Evolutionary conservation across 768 basidiomycete genomes (phyloP).

Genomic region (Termitomyces titanicus): DNA sequence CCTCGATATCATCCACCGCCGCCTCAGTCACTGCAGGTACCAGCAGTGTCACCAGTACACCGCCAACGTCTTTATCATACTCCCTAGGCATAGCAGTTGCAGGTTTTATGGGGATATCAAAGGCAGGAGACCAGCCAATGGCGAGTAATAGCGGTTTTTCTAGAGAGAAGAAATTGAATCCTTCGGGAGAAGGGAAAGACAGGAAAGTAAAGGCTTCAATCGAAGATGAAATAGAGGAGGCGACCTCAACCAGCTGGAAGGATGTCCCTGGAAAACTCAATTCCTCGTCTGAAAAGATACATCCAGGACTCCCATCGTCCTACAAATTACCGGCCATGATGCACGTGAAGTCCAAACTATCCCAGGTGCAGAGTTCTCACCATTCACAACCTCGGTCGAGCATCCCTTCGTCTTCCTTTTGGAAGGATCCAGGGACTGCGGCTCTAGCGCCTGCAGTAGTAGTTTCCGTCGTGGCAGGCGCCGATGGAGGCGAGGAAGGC

Average conservation of each 20-base stretch:
- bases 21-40: conserved; percentile 34
- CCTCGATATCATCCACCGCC: conserved; percentile 44
- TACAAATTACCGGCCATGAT: conserved; percentile 31
- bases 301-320: conserved; percentile 33
- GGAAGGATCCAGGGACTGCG: conserved; percentile 52
- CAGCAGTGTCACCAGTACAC: conserved; percentile 48
- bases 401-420: conserved; percentile 33
- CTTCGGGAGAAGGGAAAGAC: conserved; percentile 26
- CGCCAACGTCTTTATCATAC: conserved; percentile 52
- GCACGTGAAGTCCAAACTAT: conserved; percentile 28
- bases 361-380: conserved; percentile 17
- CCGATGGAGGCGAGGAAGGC: conserved; percentile 35
- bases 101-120: conserved; percentile 35
- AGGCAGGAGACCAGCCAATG: conserved; percentile 19
- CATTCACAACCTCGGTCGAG: conserved; percentile 38
- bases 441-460: conserved; percentile 51
- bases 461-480: conserved; percentile 45
- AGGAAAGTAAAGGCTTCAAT: conserved; percentile 28
- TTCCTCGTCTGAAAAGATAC: conserved; percentile 38
- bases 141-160: not conserved
- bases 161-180: conserved; percentile 11
- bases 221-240: conserved; percentile 28
- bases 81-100: conserved; percentile 42
- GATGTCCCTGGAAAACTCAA: conserved; percentile 23
- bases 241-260: conserved; percentile 37